Base-by-base conservation (phyloP, 2,329 filamentous ascomycete species). In the Cordyceps pruinosa region DNA sequence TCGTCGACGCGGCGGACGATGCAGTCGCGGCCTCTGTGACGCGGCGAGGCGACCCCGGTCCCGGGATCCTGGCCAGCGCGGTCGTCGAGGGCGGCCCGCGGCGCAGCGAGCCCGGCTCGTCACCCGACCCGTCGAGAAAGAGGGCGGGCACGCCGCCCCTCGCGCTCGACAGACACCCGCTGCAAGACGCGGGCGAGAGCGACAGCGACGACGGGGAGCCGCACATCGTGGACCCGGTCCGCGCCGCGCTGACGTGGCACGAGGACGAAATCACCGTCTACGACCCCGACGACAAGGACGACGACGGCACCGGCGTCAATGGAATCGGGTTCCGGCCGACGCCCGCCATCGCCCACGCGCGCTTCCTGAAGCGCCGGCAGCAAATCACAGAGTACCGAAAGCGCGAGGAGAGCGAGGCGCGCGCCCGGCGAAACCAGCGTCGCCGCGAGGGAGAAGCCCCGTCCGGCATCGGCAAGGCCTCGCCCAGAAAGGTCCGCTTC, bases 211-310 rank as follows among this genome's bases (percentile, higher is more conserved):
- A 46, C 12, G 68, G 72, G 9, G 73, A 71, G 13, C 63, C 66
- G 13, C 63, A 69, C 42, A 68, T 81, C 28, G 70, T 75, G 53
- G 81, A 84, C 56, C 80, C 81, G 0, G 66, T 84, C 10, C 76
- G 82, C 35, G 82, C 83, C 7, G 77, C 82, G 3, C 72, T 86
- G 53, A 87, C 84, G 2, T 87, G 84, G 84, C 83, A 83, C 63
- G 82, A 86, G 61, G 80, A 86, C 62, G 84, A 87, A 65, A 87
- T 87, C 59, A 87, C 84, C 2, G 75, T 86, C 28, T 84, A 86
- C 67, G 80, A 86, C 62, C 81, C 83, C 0, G 74, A 83, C 41
- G 84, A 87, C 65, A 77, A 80, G 60, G 84, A 87, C 61, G 84
- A 87, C 64, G 84, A 87, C 64, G 84, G 84, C 51, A 81, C 79